Evolutionary conservation across 192 early-diverging fungal species (phyloP), one percentile per base, ranked within the genome.

Genomic region (Backusella psychrophila): DNA sequence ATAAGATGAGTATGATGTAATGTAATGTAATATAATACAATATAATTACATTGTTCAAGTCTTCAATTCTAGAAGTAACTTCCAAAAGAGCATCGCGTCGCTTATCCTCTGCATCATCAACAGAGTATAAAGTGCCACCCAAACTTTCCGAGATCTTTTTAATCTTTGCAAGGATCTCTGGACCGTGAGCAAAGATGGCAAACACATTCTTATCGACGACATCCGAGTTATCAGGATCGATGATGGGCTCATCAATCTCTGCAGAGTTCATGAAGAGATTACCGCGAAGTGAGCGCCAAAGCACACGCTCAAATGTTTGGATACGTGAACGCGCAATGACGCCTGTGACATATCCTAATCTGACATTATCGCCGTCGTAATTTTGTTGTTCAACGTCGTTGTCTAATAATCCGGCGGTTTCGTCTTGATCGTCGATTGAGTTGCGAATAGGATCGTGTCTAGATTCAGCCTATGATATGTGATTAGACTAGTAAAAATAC

Each of bases 161-260:
- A 59, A 97, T 97, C 75, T 98, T 96, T 79, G 87, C 88, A 34
- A 98, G 83, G 74, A 98, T 87, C 78, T 96, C 93, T 69, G 87
- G 85, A 68, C 98, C 98, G 77, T 99, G 98, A 15, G 97, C 96
- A 90, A 99, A 99, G 77, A 99, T 95, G 71, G 96, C 93, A 80
- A 99, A 99, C 6, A 98, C 98, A 79, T 95, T 97, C 87, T 99
- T 99, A 76, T 96, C 90, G 4, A 99, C 91, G 12, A 88, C 78
- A 77, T 94, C 91, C 77, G 98, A 97, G 1, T 91, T 93, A 66
- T 87, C 90, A 11, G 97, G 97, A 77, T 99, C 98, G 44, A 89
- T 83, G 77, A 99, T 95, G 9, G 91, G 89, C 80, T 99, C 98
- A 53, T 95, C 96, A 76, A 99, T 98, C 77, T 98, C 97, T 5